phyloP scores from a whole-genome alignment of 192 early-diverging fungal genomes.

The Mortierella alpina region DNA sequence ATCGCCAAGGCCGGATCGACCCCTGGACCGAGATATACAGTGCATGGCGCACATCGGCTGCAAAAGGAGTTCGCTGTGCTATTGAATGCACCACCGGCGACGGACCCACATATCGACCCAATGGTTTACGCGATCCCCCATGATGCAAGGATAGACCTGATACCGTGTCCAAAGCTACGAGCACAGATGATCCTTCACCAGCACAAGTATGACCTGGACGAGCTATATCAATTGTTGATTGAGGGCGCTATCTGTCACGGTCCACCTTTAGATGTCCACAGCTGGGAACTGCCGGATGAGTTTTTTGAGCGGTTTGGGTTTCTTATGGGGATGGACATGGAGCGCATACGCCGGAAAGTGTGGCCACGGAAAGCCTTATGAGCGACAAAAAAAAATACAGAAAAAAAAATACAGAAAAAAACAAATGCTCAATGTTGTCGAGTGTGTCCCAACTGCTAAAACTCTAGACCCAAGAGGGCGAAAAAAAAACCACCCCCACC shows the following conservation, averaged over 20 bases:
- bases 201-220: constrained; percentile 37
- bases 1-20: not conserved
- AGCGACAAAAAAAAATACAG: not conserved
- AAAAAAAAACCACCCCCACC: too few species aligned
- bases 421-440: not conserved
- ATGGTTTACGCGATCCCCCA: constrained; percentile 45
- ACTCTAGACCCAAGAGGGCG: too few species aligned
- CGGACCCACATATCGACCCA: constrained; percentile 35
- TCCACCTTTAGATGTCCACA: constrained; percentile 20
- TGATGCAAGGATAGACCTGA: constrained; percentile 47
- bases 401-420: not conserved
- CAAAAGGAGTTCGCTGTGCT: constrained; percentile 24
- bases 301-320: constrained; percentile 48
- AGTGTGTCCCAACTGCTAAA: too few species aligned
- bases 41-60: constrained; percentile 14
- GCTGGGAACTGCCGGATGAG: constrained; percentile 53
- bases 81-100: not conserved
- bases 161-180: constrained; percentile 52
- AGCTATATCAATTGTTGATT: constrained; percentile 41
- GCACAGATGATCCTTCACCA: constrained; percentile 57
- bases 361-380: constrained; percentile 25
- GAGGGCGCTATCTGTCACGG: constrained; percentile 54
- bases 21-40: too few species aligned
- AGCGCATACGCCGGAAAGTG: constrained; percentile 24
- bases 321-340: constrained; percentile 35